These are phyloP conservation scores for Scheffersomyces coipomensis DNA, from an alignment of 805 yeast species.

Conservation along the genomic window DNA sequence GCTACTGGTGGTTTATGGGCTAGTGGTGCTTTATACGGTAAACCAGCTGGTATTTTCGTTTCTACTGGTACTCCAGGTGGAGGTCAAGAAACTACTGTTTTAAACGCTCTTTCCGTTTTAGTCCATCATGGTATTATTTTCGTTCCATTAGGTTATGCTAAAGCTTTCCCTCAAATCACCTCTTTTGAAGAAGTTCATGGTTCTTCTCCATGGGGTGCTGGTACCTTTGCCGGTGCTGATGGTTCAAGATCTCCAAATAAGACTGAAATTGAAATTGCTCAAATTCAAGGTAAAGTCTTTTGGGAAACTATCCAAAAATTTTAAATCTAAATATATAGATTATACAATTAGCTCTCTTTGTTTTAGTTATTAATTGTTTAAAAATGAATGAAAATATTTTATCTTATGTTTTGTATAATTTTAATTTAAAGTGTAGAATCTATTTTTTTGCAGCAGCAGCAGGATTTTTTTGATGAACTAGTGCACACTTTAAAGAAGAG, in stretches of 20 bases:
- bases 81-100: constrained; percentile 74
- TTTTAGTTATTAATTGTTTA: no score
- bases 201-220: constrained; percentile 86
- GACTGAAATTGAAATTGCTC: constrained; percentile 62
- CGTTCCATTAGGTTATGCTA: constrained; percentile 75
- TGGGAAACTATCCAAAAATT: constrained; percentile 26
- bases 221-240: constrained; percentile 71
- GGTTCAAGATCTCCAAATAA: constrained; percentile 70
- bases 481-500: no score
- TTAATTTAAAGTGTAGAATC: no score
- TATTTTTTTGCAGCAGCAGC: no score
- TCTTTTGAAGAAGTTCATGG: constrained; percentile 70
- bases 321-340: no score
- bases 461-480: no score
- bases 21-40: constrained; percentile 66
- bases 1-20: constrained; percentile 82
- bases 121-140: constrained; percentile 80
- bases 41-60: constrained; percentile 70
- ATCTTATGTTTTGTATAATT: no score
- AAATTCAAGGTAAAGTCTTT: constrained; percentile 67
- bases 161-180: constrained; percentile 51
- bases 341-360: no score
- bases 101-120: constrained; percentile 60
- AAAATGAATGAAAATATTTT: no score
- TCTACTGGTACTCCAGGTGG: constrained; percentile 79